Conservation (phyloP, 1,284 basidiomycete species). For the Marasmius oreades region DNA sequence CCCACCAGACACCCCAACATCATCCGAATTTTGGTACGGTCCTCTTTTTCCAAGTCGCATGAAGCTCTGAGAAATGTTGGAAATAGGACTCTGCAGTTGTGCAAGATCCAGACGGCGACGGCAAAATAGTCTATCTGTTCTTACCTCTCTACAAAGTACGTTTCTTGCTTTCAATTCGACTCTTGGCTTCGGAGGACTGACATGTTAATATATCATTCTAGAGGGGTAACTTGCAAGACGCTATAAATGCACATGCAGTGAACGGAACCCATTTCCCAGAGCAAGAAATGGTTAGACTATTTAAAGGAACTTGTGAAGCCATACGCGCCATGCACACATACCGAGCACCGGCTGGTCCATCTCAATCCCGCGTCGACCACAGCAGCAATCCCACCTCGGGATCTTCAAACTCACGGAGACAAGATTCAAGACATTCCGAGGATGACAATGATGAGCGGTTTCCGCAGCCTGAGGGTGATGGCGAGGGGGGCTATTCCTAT, state of each 20-base stretch:
- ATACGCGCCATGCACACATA: constrained; percentile 93
- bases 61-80: constrained; percentile 9
- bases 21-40: constrained; percentile 74
- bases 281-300: constrained; percentile 82
- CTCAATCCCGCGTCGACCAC: constrained; percentile 15
- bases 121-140: constrained; percentile 93
- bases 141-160: constrained; percentile 81
- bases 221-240: constrained; percentile 93
- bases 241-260: constrained; percentile 84
- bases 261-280: constrained; percentile 86
- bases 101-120: constrained; percentile 90
- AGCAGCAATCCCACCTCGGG: constrained; percentile 24
- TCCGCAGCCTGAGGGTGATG: constrained; percentile 69
- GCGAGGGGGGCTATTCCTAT: constrained; percentile 69
- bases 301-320: constrained; percentile 92
- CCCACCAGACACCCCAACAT: constrained; percentile 77
- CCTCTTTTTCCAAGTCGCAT: background rate
- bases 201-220: constrained; percentile 30
- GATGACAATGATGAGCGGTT: constrained; percentile 59
- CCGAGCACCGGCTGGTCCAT: constrained; percentile 42
- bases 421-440: constrained; percentile 35
- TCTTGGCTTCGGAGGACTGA: constrained; percentile 9
- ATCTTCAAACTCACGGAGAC: constrained; percentile 21
- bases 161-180: constrained; percentile 1
- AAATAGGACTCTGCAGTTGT: constrained; percentile 87